Evolutionary conservation across 306 rosid species (phyloP), one percentile per base, ranked within the genome.

Genomic region (Cucurbita moschata): DNA sequence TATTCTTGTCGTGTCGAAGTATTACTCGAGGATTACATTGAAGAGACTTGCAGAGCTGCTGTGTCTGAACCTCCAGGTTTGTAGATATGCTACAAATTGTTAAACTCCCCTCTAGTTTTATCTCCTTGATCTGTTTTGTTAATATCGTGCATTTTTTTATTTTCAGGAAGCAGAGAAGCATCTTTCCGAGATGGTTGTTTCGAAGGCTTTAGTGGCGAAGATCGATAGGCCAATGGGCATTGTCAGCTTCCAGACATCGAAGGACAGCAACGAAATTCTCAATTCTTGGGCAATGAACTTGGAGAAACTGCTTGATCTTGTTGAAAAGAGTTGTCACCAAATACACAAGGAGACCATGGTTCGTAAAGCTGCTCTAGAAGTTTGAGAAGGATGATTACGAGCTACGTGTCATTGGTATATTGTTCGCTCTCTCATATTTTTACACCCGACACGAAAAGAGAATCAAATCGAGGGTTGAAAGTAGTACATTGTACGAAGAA

Each of bases 331-430:
- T 56, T 90, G 98, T 83, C 98, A 92, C 77, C 98, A 90, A 80
- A 92, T 92, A 79, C 98, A 92, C 86, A 90, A 92, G 85, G 98
- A 90, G 84, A 88, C 92, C 74, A 92, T 92, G 96, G 91, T 90
- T 78, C 98, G 90, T 78, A 92, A 90, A 83, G 92, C 96, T 78
- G 87, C 83, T 47, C 78, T 88, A 73, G 88, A 87, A 84, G 92
- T 80, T 77, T 92, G 82, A 83, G 78, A 75, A 51, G 18, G 46
- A 67, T 44, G 72, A 44, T 66, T 66, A 21, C 13, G n/a, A 18
- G 55, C 38, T 18, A 66, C 13, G 53, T 5, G 38, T 3, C 56
- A 47, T 44, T 12, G 74, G 74, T 70, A 49, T 26, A 35, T 9
- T 50, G 46, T 43, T 50, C 26, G 21, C 44, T 49, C 74, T 69